A percentile compares a stretch with the other conserved stretches of the same genome.
phyloP scores from a whole-genome alignment of 306 rosid species.

The Sphenostylis stenocarpa region DNA sequence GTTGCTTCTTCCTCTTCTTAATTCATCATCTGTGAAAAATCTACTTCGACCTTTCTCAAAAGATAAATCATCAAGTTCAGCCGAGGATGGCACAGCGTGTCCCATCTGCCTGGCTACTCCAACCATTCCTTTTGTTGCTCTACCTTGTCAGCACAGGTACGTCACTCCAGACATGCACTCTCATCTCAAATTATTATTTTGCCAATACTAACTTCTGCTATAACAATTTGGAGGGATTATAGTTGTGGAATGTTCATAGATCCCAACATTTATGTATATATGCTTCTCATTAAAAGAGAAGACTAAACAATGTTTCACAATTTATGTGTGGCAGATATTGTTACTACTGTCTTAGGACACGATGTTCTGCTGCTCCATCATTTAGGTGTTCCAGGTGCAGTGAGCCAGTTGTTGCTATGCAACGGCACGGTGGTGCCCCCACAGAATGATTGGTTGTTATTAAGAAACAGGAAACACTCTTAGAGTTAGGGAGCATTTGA shows the following conservation, averaged over 20 bases:
- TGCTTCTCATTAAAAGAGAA: constrained; percentile 13
- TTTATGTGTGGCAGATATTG: constrained; percentile 67
- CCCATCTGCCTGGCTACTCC: constrained; percentile 89
- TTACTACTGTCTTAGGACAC: constrained; percentile 93
- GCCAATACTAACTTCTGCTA: background rate
- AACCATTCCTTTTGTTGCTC: constrained; percentile 81
- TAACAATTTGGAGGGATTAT: background rate
- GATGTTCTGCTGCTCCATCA: constrained; percentile 83
- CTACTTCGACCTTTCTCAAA: constrained; percentile 82
- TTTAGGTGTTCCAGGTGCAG: constrained; percentile 92
- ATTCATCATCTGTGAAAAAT: constrained; percentile 82
- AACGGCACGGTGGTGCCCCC: constrained; percentile 55
- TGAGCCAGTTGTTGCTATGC: constrained; percentile 86
- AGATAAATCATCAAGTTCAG: constrained; percentile 79
- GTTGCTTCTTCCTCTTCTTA: constrained; percentile 95
- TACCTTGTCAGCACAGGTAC: constrained; percentile 98
- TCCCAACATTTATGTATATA: background rate
- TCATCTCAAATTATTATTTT: background rate
- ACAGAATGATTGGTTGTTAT: constrained; percentile 46
- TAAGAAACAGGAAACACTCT: constrained; percentile 14
- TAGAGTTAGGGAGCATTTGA: constrained; percentile 35
- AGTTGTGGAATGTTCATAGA: background rate
- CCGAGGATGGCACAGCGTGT: constrained; percentile 65
- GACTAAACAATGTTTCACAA: background rate
- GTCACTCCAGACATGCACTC: background rate